Evolutionary conservation across 805 yeast genomes (phyloP), one percentile per base, ranked within the genome.

Genomic region (Lachancea mirantina): DNA sequence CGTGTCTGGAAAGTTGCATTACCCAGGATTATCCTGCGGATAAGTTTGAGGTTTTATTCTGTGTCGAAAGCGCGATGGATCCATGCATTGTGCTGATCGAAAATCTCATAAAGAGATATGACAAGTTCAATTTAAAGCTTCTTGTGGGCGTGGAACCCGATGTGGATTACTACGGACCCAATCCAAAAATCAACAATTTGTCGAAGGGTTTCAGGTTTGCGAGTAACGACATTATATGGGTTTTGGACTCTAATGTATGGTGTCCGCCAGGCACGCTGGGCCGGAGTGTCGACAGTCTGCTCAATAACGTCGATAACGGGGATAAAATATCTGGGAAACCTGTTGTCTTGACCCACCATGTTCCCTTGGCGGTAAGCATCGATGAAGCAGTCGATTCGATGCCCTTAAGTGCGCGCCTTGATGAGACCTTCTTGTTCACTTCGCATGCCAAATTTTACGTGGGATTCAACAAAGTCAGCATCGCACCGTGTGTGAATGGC

Each of bases 401-500:
- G 29, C 63, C 69, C 18, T 51, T 64, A 35, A 94, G 94, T 8
- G 74, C 85, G 8, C 65, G 70, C 44, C 62, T 84, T 25, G 96
- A 85, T 58, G 94, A 85, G 56, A 77, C 84, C 83, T 85, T 84
- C 52, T 61, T 85, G 47, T 67, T 79, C 32, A 78, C 95, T 1
- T 74, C 94, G 1, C 96, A 85, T 59, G 76, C 88, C 32, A 84
- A 84, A 58, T 84, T 87, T 54, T 85, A 85, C 54, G 76, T 78
- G 5, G 77, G 84, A 19, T 74, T 85, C 49, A 85, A 85, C 52
- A 74, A 76, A 39, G 60, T 79, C 7, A 72, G 78, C 4, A 57
- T 83, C 20, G 94, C 94, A 0, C 94, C 95, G 0, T 85, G 96
- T 57, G 92, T 85, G 26, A 85, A 82, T 64, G 96, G 96, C 7